Evolutionary conservation across 2,329 filamentous ascomycete genomes (phyloP), one percentile per base, ranked within the genome.

Genomic region (Coniochaeta sp.): DNA sequence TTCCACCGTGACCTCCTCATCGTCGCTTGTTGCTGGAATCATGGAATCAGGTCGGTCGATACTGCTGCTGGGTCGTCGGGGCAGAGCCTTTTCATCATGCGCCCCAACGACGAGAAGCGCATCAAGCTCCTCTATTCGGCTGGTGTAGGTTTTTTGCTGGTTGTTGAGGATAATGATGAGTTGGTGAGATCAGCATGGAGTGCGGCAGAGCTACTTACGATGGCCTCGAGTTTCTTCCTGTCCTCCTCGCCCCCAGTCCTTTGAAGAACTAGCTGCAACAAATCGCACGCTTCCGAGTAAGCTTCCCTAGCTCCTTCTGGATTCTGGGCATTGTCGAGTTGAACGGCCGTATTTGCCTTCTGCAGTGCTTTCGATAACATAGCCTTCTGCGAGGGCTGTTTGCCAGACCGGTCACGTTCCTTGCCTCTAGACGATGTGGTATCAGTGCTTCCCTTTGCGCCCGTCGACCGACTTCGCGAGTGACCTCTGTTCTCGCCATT

Each of bases 291-390:
- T 74, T 99, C 95, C 12, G 84, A 81, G 71, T 99, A 99, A 16
- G 93, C 92, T 68, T 91, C 86, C 70, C 96, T 88, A 19, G 95
- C 95, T 44, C 91, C 92, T 71, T 93, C 90, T 64, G 95, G 93
- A 70, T 98, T 96, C 69, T 95, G 90, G 16, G 91, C 92, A 82
- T 97, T 98, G 75, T 99, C 95, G 44, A 99, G 83, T 66, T 97
- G 84, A 28, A 99, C 95, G 24, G 95, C 95, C 14, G 91, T 93
- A 70, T 99, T 97, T 57, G 95, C 95, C 76, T 97, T 96, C 71
- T 96, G 89, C 59, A 99, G 78, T 0, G 95, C 95, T 67, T 90
- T 90, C n/a, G 93, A 96, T 38, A 99, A 82, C 93, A 98, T 98
- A 12, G 88, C 90, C 78, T 97, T 98, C 72, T 98, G 89, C 1